Evolutionary conservation across 441 rosid genomes (phyloP), one percentile per base, ranked within the genome.

Genomic region (Populus trichocarpa): DNA sequence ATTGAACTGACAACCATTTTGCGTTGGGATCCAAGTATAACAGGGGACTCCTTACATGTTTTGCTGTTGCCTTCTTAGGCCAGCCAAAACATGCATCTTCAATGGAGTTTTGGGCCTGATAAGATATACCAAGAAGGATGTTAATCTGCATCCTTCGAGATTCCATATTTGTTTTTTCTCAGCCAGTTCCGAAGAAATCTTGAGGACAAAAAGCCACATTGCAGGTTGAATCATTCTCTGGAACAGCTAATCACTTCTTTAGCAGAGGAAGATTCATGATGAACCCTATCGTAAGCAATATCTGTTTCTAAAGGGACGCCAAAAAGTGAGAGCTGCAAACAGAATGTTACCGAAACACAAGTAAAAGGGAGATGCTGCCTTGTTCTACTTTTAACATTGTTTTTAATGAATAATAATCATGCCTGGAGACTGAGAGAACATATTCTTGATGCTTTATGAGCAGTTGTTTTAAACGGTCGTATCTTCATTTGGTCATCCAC

Each of bases 291-390:
- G 32, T 12, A 50, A 50, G 18, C 23, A 9, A 35, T n/a, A 25
- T 71, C 40, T 75, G 79, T 20, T 9, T 63, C 50, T 33, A 72
- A 73, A 71, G 73, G 53, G 18, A 63, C 30, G 74, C 71, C 68
- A 67, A 77, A 77, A 53, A 76, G 67, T 30, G 57, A 14, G 75
- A 80, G 77, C 79, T 77, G 72, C 81, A 83, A 83, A 40, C 77
- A 69, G 81, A 72, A 78, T 83, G 85, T 80, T 53, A 57, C 69
- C 64, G 46, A 75, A 79, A 74, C 64, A 69, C 18, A 42, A 38
- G 74, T 61, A 65, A 70, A 40, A 70, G 71, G 38, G 70, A 73
- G 81, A 82, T 75, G 77, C 84, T 67, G 70, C 26, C 69, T 65
- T 79, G 78, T 53, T 64, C 50, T 33, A n/a, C 77, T 83, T 83